phyloP scores from a whole-genome alignment of 305 asterid genomes.

The Fraxinus nigra region DNA sequence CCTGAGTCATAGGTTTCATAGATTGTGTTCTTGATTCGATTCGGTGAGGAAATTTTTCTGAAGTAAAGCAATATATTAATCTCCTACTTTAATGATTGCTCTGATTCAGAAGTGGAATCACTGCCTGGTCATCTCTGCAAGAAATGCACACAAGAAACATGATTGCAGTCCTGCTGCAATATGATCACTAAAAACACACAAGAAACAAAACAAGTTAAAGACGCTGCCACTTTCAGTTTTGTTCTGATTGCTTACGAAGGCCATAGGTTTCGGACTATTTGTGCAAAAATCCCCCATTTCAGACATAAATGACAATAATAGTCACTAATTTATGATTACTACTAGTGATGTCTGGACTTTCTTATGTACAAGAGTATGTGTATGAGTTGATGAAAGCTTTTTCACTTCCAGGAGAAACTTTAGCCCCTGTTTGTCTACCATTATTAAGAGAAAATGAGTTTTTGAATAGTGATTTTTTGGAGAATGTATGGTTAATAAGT shows the following conservation, averaged over 20 bases:
- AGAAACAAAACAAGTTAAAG: neutral
- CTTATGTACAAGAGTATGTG: neutral
- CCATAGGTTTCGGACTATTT: neutral
- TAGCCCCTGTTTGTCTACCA: no score
- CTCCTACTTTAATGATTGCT: neutral
- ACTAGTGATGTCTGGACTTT: no score
- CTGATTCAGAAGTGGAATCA: neutral
- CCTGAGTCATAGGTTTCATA: neutral
- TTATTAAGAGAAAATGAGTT: neutral
- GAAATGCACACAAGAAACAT: neutral
- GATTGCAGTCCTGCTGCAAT: neutral
- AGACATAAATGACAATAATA: neutral
- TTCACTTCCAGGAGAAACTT: neutral
- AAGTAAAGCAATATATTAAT: neutral
- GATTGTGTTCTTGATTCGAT: neutral
- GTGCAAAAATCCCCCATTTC: neutral
- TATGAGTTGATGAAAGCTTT: neutral
- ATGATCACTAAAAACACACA: neutral
- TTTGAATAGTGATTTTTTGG: neutral
- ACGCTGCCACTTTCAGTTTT: neutral
- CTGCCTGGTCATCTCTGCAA: neutral
- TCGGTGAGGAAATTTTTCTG: neutral
- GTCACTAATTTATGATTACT: neutral
- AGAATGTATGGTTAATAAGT: neutral
- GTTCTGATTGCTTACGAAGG: neutral